Evolutionary conservation across 345 rosid species (phyloP).

Genomic region (Conringia planisiliqua): DNA sequence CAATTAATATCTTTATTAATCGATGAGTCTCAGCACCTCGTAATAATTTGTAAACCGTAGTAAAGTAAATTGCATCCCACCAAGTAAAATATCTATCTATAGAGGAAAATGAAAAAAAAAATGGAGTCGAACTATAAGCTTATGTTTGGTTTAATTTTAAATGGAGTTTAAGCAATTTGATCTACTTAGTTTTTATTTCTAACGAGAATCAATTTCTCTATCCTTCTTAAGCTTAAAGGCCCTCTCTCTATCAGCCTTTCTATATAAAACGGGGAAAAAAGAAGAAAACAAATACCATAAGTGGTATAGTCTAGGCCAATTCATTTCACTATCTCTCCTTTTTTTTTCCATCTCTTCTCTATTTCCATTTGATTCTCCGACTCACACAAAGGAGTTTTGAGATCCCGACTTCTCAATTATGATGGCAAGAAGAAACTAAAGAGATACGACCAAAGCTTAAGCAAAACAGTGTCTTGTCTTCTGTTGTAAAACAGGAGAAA

Average conservation of each 20-base stretch:
- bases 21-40: neutral
- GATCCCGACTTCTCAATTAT: neutral
- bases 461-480: constrained; percentile 14
- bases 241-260: constrained; percentile 25
- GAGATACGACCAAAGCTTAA: constrained; percentile 24
- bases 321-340: constrained; percentile 32
- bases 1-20: neutral
- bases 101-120: neutral
- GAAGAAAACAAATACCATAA: constrained; percentile 25
- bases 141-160: neutral
- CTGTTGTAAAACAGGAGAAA: constrained; percentile 26
- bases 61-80: constrained; percentile 3
- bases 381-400: constrained; percentile 10
- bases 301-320: constrained; percentile 37
- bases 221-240: neutral
- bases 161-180: constrained; percentile 15
- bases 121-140: neutral
- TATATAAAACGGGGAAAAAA: constrained; percentile 16
- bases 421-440: constrained; percentile 24
- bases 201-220: constrained; percentile 4
- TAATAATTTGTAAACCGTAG: neutral
- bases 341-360: neutral
- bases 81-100: neutral
- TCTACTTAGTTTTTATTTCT: neutral
- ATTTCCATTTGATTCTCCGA: constrained; percentile 8